Evolutionary conservation across 345 rosid genomes (phyloP).

Genomic region (Toxicodendron radicans): DNA sequence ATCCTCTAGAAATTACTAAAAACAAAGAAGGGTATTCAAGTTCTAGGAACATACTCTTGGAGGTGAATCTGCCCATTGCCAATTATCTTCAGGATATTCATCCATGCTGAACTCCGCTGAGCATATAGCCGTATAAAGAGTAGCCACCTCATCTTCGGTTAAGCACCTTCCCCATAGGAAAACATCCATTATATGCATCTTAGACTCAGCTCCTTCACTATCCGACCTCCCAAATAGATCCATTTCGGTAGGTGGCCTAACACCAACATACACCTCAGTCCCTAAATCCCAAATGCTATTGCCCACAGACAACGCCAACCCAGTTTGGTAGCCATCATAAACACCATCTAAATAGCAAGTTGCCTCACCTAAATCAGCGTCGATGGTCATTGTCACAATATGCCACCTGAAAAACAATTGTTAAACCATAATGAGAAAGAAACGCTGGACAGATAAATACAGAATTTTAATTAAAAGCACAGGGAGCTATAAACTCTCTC

Average conservation of each 20-base stretch:
- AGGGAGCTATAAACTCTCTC: slow-evolving; percentile 4
- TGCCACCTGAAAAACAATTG: slow-evolving; percentile 77
- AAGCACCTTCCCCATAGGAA: slow-evolving; percentile 98
- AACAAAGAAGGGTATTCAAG: not conserved
- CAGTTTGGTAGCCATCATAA: slow-evolving; percentile 85
- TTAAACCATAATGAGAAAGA: slow-evolving; percentile 13
- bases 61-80: slow-evolving; percentile 99
- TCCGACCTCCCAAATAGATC: slow-evolving; percentile 99
- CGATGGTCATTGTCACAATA: slow-evolving; percentile 92
- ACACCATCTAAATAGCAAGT: slow-evolving; percentile 98
- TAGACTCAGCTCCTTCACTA: slow-evolving; percentile 97
- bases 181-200: slow-evolving; percentile 99
- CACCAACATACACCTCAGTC: slow-evolving; percentile 92
- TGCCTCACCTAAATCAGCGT: slow-evolving; percentile 92
- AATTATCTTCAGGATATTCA: slow-evolving; percentile 86
- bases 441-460: not conserved
- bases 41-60: slow-evolving; percentile 63
- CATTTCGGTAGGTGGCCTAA: slow-evolving; percentile 86
- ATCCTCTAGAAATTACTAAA: slow-evolving; percentile 18
- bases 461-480: slow-evolving; percentile 3
- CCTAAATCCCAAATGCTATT: slow-evolving; percentile 86
- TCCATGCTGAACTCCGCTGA: slow-evolving; percentile 69
- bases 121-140: slow-evolving; percentile 80
- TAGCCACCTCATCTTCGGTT: slow-evolving; percentile 85
- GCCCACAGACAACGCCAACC: slow-evolving; percentile 61